Evolutionary conservation across 805 yeast genomes (phyloP).

Genomic region (Yarrowia sp.): DNA sequence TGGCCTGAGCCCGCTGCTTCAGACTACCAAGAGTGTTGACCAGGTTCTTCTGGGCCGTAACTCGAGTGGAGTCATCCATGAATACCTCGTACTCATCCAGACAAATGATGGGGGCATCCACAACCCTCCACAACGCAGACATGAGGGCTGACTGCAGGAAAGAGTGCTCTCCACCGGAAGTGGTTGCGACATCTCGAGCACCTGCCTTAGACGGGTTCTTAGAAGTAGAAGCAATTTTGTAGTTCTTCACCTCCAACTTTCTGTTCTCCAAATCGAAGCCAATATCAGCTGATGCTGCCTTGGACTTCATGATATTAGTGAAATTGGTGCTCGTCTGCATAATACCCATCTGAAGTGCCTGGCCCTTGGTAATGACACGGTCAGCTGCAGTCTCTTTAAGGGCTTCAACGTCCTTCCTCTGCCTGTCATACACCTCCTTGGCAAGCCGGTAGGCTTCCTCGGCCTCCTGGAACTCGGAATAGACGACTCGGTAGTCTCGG

Average conservation of each 20-base stretch:
- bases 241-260: constrained; percentile 33
- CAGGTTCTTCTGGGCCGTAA: constrained; percentile 4
- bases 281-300: neutral
- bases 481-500: neutral
- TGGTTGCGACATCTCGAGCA: constrained; percentile 65
- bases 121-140: constrained; percentile 87
- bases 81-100: constrained; percentile 94
- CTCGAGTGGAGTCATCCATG: constrained; percentile 57
- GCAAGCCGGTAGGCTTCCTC: neutral
- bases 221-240: neutral
- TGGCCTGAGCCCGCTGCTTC: neutral
- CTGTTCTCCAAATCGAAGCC: constrained; percentile 46
- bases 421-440: neutral
- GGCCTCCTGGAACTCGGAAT: neutral
- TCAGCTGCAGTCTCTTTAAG: neutral
- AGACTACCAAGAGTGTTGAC: neutral
- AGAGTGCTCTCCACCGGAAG: constrained; percentile 97
- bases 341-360: neutral
- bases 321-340: neutral
- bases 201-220: neutral
- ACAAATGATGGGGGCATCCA: constrained; percentile 84
- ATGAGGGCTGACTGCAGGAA: constrained; percentile 86
- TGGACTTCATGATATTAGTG: neutral
- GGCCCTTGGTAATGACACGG: neutral
- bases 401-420: neutral